Percentiles rank a stretch among this genome's conserved stretches.
Conservation (phyloP, 1,284 basidiomycete genomes). For the Sanghuangporus weigelae region DNA sequence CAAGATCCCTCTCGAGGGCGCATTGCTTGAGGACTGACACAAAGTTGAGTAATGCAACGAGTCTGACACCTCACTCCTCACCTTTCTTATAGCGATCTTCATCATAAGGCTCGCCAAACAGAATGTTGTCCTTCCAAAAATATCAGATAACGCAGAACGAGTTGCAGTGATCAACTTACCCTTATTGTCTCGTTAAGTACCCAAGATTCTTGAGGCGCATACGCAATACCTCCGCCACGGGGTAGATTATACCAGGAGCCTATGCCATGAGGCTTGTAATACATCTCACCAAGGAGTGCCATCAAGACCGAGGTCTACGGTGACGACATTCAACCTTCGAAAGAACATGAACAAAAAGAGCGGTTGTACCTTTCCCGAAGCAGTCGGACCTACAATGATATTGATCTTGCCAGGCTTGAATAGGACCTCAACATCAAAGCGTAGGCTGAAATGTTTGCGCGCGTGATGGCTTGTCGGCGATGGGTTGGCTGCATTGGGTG, state of each 20-base stretch:
- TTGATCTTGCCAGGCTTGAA: constrained; percentile 14
- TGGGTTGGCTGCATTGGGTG: not conserved
- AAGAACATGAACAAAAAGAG: not conserved
- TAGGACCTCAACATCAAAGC: constrained; percentile 9
- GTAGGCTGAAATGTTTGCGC: constrained; percentile 10
- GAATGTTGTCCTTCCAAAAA: constrained; percentile 40
- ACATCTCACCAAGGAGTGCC: constrained; percentile 18
- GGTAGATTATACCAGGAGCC: constrained; percentile 39
- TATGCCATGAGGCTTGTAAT: constrained; percentile 16
- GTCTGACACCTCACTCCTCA: constrained; percentile 2
- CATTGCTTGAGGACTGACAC: constrained; percentile 53
- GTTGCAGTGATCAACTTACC: not conserved
- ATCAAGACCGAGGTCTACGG: constrained; percentile 15
- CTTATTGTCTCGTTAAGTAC: constrained; percentile 29
- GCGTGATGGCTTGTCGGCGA: not conserved
- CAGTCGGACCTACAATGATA: constrained; percentile 16
- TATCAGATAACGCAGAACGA: not conserved
- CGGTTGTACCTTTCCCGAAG: constrained; percentile 12
- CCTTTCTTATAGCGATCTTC: constrained; percentile 42
- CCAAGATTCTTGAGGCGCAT: constrained; percentile 43
- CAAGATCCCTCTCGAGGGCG: constrained; percentile 56
- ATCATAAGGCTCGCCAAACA: constrained; percentile 48
- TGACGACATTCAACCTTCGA: not conserved
- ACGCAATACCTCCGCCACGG: constrained; percentile 38
- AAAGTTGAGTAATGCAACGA: not conserved